Evolutionary conservation across 768 basidiomycete species (phyloP), one percentile per base, ranked within the genome.

Genomic region (Leccinum truebloodii): DNA sequence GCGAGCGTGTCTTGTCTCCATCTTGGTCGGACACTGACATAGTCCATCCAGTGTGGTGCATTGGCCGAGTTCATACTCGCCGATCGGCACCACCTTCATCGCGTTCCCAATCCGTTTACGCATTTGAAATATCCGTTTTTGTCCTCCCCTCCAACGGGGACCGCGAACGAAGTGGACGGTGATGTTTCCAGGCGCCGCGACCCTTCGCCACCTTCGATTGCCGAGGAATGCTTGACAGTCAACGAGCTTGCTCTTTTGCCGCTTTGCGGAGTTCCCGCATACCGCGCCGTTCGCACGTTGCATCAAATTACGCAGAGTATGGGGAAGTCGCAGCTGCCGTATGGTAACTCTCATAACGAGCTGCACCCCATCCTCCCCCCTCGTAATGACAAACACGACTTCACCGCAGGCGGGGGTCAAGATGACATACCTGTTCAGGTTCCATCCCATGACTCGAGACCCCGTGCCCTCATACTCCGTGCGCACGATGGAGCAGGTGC

Each of bases 41-140:
- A 16, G 30, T 61, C 53, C 22, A 26, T 54, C 35, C 64, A 94
- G 92, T 88, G 85, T 65, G 94, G 95, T 53, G 91, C 91, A 6
- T 80, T 96, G 22, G 82, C 92, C n/a, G 92, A 97, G 75, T 96
- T 93, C 76, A 84, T 96, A 61, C 79, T 92, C 26, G 82, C 88
- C 24, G 92, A 96, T 69, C 85, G 90, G 30, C 89, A 87, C 67
- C 84, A 90, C 14, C 74, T 95, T 1, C 84, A 88, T 62, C 82
- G 89, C 16, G 83, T 89, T 9, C 90, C 92, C 0, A 81, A 87
- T 64, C 88, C 87, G 32, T 76, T 78, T 16, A 75, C 73, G 67
- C 77, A 77, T 55, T 51, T 67, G 59, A 71, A 59, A 64, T 69
- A 63, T 14, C 68, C 65, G 2, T 63, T 65, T 62, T 59, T 69